Conservation (phyloP, 2,329 filamentous ascomycete species). For the Colletotrichum graminicola region DNA sequence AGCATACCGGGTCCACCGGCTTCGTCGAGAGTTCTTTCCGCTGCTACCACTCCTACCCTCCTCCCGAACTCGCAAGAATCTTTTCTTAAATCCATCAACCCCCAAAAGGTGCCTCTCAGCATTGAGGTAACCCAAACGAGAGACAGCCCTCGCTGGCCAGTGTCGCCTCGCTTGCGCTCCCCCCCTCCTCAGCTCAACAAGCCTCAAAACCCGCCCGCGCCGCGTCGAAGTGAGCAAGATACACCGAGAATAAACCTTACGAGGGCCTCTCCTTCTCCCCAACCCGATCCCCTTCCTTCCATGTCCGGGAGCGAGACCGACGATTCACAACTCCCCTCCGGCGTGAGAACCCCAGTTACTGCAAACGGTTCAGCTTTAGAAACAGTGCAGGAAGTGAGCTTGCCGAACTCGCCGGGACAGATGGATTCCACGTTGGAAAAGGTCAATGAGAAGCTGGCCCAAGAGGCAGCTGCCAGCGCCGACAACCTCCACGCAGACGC, state of each 20-base stretch:
- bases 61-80: conserved; percentile 72
- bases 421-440: conserved; percentile 63
- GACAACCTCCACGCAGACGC: conserved; percentile 55
- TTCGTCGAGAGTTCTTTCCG: conserved; percentile 76
- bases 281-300: conserved; percentile 52
- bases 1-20: conserved; percentile 71
- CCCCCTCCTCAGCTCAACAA: conserved; percentile 73
- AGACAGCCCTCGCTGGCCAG: conserved; percentile 78
- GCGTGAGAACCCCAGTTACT: conserved; percentile 68
- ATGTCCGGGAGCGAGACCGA: conserved; percentile 66
- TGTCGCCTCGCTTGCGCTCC: conserved; percentile 82
- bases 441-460: conserved; percentile 62
- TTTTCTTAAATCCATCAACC: conserved; percentile 70
- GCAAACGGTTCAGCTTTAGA: conserved; percentile 78
- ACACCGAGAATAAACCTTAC: conserved; percentile 66
- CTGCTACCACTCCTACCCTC: conserved; percentile 75
- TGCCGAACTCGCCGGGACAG: conserved; percentile 75
- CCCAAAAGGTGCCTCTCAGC: conserved; percentile 69
- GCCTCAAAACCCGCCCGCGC: conserved; percentile 57
- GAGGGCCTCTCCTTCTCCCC: conserved; percentile 61
- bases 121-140: conserved; percentile 58
- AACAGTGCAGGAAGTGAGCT: conserved; percentile 91
- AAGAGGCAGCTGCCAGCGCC: conserved; percentile 57
- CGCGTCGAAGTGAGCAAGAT: conserved; percentile 63
- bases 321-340: conserved; percentile 62